Conservation (phyloP, 2,329 filamentous ascomycete species). For the Anthostomella pinea region DNA sequence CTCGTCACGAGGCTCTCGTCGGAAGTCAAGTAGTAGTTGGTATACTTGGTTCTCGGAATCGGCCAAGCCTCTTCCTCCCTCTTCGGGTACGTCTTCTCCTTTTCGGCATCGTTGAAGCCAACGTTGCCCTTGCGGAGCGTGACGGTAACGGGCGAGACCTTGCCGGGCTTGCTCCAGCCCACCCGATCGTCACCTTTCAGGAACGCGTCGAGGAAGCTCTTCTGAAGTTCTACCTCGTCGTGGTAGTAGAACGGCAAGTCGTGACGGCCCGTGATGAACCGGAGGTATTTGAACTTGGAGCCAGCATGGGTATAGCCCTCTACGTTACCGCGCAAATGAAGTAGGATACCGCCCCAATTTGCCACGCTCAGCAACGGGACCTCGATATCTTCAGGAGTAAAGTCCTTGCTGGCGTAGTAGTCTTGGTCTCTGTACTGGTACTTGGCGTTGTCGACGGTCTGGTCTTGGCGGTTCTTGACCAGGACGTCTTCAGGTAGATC, state of each 20-base stretch:
- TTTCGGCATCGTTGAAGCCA: constrained; percentile 62
- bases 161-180: constrained; percentile 59
- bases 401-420: constrained; percentile 66
- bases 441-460: constrained; percentile 43
- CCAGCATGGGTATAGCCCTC: constrained; percentile 62
- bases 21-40: constrained; percentile 56
- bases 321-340: constrained; percentile 68
- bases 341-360: constrained; percentile 69
- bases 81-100: constrained; percentile 53
- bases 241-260: constrained; percentile 71
- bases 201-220: constrained; percentile 67
- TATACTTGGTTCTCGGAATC: constrained; percentile 62
- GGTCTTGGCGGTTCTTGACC: constrained; percentile 45
- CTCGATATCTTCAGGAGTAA: constrained; percentile 61
- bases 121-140: constrained; percentile 64
- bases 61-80: constrained; percentile 65
- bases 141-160: constrained; percentile 58
- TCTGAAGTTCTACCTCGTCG: constrained; percentile 66
- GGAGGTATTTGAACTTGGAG: constrained; percentile 65
- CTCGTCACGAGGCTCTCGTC: constrained; percentile 38
- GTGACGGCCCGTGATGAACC: constrained; percentile 67
- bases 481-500: constrained; percentile 53
- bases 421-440: constrained; percentile 59
- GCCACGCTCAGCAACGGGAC: constrained; percentile 65
- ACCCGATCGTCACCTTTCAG: constrained; percentile 62